Evolutionary conservation across 768 basidiomycete species (phyloP), one percentile per base, ranked within the genome.

Genomic region (Panaeolus papilionaceus): DNA sequence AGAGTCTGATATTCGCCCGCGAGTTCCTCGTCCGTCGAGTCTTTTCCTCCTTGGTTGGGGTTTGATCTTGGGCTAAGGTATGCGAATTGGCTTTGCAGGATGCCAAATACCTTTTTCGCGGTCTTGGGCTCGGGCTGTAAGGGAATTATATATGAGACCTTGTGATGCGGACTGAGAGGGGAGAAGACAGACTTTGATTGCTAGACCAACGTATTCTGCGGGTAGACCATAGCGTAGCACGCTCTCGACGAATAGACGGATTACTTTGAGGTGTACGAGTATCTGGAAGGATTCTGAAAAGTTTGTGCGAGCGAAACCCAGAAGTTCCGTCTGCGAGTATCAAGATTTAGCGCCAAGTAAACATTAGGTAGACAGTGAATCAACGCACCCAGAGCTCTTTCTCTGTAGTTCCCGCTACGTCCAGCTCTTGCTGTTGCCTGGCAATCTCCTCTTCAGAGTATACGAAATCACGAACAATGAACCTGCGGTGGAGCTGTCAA

Each of bases 241-340:
- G 66, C 94, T 96, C 80, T 99, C 98, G 23, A 97, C 90, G 73
- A 96, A 99, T 16, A 98, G 82, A 10, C 95, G 90, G 16, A 98
- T 79, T 62, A 97, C 86, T 79, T 99, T 99, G 71, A 99, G 83
- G 75, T 99, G 98, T 0, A 96, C 93, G 20, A 98, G 84, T 64
- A 97, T 84, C 77, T 99, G 94, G 81, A 96, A 95, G 5, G 96
- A 90, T 81, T 99, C 98, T 0, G 96, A 96, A 78, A 99, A 99
- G 79, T 97, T 98, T 64, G 94, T 98, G 65, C 98, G 86, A 42
- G 96, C 90, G 42, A 99, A 78, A 72, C 93, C 88, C 28, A 99
- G 83, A 0, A 99, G 86, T 71, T 99, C 97, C 33, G 95, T 93
- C 96, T 99, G 72, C 47, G 23, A n/a, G 16, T 23, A 23, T 47